Evolutionary conservation across 768 basidiomycete genomes (phyloP).

Genomic region (Phylloporus sp.): DNA sequence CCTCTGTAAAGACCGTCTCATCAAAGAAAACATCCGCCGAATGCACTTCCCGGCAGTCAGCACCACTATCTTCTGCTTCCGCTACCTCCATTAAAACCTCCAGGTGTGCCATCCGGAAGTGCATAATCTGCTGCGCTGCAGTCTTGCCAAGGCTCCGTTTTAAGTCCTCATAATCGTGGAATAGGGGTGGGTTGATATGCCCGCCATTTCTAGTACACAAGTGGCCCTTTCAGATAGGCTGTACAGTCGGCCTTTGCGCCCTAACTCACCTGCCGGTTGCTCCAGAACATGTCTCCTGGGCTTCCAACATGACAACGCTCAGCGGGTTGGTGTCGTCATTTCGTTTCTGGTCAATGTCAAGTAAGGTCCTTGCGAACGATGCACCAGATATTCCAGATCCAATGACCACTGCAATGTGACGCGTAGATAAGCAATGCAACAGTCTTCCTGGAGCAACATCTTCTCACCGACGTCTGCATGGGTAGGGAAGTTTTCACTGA

Average conservation of each 20-base stretch:
- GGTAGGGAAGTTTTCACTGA: conserved; percentile 32
- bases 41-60: conserved; percentile 30
- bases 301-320: conserved; percentile 56
- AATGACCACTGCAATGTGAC: conserved; percentile 37
- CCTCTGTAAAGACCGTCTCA: conserved; percentile 30
- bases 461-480: conserved; percentile 54
- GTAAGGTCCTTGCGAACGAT: conserved; percentile 39
- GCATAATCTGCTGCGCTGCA: conserved; percentile 38
- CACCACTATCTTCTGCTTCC: conserved; percentile 24
- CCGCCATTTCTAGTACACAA: conserved; percentile 42
- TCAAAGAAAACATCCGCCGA: conserved; percentile 36
- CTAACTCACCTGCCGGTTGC: conserved; percentile 46
- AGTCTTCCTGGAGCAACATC: background rate
- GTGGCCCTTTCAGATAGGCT: background rate
- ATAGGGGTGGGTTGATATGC: conserved; percentile 47
- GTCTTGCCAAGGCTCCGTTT: conserved; percentile 35
- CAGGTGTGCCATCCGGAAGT: conserved; percentile 39
- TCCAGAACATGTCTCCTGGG: conserved; percentile 52
- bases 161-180: conserved; percentile 41
- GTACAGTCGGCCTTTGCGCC: background rate
- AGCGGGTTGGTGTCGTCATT: conserved; percentile 15
- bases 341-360: conserved; percentile 27
- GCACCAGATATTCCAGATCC: conserved; percentile 53
- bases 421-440: background rate
- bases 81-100: conserved; percentile 30